These are phyloP conservation scores for Talaromyces thailandensis DNA, from an alignment of 495 filamentous ascomycete genomes.

Conservation along the genomic window DNA sequence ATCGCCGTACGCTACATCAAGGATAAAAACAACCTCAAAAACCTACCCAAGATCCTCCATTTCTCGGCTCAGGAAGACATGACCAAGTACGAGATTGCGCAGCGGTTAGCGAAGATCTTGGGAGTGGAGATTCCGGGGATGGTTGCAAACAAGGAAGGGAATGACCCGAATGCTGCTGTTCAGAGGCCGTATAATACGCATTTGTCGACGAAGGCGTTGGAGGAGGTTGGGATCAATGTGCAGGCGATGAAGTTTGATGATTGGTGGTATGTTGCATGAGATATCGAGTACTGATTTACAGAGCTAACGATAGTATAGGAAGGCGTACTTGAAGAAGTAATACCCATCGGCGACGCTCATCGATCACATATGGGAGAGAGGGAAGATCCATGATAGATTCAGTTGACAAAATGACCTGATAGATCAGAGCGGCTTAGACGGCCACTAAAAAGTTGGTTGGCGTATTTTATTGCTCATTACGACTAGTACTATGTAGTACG, in stretches of 20 bases:
- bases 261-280: slow-evolving; percentile 63
- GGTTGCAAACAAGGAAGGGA: slow-evolving; percentile 60
- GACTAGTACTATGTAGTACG: not conserved
- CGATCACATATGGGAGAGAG: not conserved
- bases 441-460: not conserved
- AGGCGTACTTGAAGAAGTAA: not conserved
- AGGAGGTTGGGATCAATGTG: slow-evolving; percentile 69
- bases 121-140: slow-evolving; percentile 66
- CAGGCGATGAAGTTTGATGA: slow-evolving; percentile 64
- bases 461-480: not conserved
- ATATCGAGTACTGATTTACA: not conserved
- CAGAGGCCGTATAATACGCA: slow-evolving; percentile 87
- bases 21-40: slow-evolving; percentile 24
- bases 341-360: not conserved
- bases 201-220: slow-evolving; percentile 66
- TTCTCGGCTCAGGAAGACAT: slow-evolving; percentile 81
- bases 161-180: slow-evolving; percentile 64
- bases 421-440: not conserved
- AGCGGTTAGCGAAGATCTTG: slow-evolving; percentile 71
- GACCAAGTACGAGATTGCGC: slow-evolving; percentile 89
- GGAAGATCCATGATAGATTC: not conserved
- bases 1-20: slow-evolving; percentile 60
- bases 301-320: too few relatives aligned
- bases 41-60: slow-evolving; percentile 67
- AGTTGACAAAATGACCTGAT: not conserved